Percentiles rank a stretch among this genome's conserved stretches.
Evolutionary conservation across 139 green algal species (phyloP).

Genomic region (Chlorella sp.): DNA sequence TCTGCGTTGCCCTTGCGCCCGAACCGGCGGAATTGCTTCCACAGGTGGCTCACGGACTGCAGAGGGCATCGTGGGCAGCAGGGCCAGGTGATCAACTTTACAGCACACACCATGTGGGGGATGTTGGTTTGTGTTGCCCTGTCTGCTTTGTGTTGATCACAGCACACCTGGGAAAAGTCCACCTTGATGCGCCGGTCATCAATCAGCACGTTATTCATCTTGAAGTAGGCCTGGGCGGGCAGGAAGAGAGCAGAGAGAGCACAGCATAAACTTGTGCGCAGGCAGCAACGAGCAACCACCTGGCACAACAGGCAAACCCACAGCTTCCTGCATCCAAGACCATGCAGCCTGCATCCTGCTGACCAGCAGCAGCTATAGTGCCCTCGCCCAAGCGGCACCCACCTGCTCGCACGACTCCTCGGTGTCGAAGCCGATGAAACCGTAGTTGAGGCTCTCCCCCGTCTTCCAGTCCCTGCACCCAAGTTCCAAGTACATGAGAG

Average conservation of each 20-base stretch:
- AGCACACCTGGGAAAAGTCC: conserved; percentile 21
- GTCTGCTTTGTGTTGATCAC: not conserved
- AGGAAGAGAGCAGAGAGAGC: too few relatives aligned
- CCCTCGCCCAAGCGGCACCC: too few relatives aligned
- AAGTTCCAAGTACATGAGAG: not conserved
- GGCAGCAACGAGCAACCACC: too few relatives aligned
- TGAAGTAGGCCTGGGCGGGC: conserved; percentile 97
- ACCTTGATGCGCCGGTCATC: conserved; percentile 93
- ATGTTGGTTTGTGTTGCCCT: too few relatives aligned
- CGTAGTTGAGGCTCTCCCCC: conserved; percentile 96
- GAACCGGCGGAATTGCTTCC: conserved; percentile 89
- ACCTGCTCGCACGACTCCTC: conserved; percentile 81
- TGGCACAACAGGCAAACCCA: too few relatives aligned
- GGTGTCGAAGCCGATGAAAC: conserved; percentile 91
- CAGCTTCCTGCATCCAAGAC: too few relatives aligned
- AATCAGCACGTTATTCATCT: conserved; percentile 99
- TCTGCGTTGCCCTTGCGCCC: conserved; percentile 53
- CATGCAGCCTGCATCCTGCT: not conserved
- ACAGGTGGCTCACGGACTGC: conserved; percentile 86
- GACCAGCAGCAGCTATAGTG: not conserved
- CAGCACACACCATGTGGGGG: too few relatives aligned
- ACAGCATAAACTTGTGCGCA: too few relatives aligned
- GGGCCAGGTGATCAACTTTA: too few relatives aligned
- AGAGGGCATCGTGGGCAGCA: conserved; percentile 21
- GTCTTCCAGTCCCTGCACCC: conserved; percentile 90